Evolutionary conservation across 805 yeast genomes (phyloP), one percentile per base, ranked within the genome.

Genomic region (Barnettozyma sucrosica): DNA sequence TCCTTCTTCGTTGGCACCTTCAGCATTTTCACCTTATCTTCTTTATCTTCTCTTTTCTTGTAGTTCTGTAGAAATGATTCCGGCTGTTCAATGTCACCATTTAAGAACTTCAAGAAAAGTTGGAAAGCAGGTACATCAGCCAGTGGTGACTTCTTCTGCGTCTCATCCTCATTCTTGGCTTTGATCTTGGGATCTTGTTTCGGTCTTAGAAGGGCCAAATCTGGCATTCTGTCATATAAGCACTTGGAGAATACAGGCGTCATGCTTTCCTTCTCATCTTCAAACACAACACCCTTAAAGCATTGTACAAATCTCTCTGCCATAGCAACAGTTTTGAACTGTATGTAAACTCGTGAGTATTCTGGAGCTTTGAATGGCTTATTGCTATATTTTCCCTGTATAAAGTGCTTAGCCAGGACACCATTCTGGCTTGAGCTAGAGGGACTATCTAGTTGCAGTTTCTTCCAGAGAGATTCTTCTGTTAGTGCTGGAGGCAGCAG

Each of bases 401-500:
- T 68, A 57, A 71, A 76, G 54, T 74, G 73, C 26, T 51, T 52
- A 2, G 58, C 55, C 2, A 43, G 11, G 13, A 43, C 33, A 16
- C 36, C 36, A 33, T 42, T 33, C 44, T 34, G 51, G 41, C 3
- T n/a, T 14, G 13, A 14, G 19, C 4, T n/a, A 9, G 19, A 13
- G 19, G 13, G 7, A 30, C 55, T 46, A 10, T 41, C 51, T 1
- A 53, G 48, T 20, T 54, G 44, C 7, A 63, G 46, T 13, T 52
- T 55, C 6, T 47, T 37, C 51, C 58, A 59, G 39, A 74, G 71
- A 7, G 56, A 60, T 1, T 51, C 55, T 20, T 64, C 59, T 1
- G 50, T 41, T 16, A 72, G 53, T 18, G 55, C 51, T 3, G 80
- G 77, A 3, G 81, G 81, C 11, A 77, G 57, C 7, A 69, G 56